Evolutionary conservation across 108 stramenopile genomes (phyloP), one percentile per base, ranked within the genome.

Genomic region (Cyclotella cryptica): DNA sequence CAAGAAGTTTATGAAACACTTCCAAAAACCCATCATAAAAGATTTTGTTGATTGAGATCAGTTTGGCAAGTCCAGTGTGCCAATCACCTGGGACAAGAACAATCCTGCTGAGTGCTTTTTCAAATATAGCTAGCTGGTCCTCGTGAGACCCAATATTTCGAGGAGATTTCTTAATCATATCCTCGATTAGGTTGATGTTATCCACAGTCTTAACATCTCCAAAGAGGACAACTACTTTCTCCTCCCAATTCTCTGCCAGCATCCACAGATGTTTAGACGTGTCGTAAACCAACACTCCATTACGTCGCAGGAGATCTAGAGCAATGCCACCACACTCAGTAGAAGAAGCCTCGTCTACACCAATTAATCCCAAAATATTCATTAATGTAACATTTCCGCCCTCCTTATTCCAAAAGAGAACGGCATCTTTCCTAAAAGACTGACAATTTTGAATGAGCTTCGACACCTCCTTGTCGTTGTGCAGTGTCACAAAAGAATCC

Each of bases 71-170:
- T 1, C 69, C 69, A 19, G 54, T 57, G 35, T 68, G 67, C 67
- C 67, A 68, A 46, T 68, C 47, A 3, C 67, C 67, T 1, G 67
- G 67, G 0, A 68, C 24, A 14, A 47, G 30, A 46, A 68, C 17
- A 15, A 68, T 28, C 6, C 49, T n/a, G 10, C 22, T 47, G 12
- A 68, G 10, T 21, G 67, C 46, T 18, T 51, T 30, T 14, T 49
- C 14, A 5, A 68, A 68, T 9, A 68, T 27, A 46, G 24, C 49
- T 0, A 49, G 30, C 46, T 68, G 67, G 7, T 26, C 26, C 11
- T 49, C 30, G 0, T 45, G 18, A n/a, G 24, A 27, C 10, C 18
- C 46, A 29, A 68, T 51, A 12, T n/a, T 39, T 0, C 26, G 7
- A 6, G 55, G 55, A 1, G 21, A 12, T 26, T 19, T 24, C 3